A percentile compares a stretch with the other conserved stretches of the same genome.
phyloP scores from a whole-genome alignment of 176 grass and related monocot genomes.

The Coix lacrymajobi region DNA sequence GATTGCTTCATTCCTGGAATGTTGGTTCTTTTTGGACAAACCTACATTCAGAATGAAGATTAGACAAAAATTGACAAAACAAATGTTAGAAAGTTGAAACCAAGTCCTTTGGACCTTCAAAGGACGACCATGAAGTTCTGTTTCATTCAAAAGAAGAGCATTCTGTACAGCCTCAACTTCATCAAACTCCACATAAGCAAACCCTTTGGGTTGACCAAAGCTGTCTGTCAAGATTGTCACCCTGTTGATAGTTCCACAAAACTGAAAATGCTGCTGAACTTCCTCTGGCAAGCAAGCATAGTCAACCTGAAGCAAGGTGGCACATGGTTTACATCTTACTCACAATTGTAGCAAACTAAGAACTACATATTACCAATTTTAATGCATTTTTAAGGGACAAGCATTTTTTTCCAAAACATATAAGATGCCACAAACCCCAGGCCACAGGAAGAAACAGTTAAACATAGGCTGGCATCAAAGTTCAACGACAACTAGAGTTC shows the following conservation, averaged over 20 bases:
- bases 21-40: slow-evolving; percentile 75
- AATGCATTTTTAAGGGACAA: neutral
- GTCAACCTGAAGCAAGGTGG: slow-evolving; percentile 57
- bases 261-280: slow-evolving; percentile 76
- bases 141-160: slow-evolving; percentile 61
- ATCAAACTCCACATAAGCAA: slow-evolving; percentile 78
- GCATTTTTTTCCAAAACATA: neutral
- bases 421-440: neutral
- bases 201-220: slow-evolving; percentile 71
- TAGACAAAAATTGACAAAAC: neutral
- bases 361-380: neutral
- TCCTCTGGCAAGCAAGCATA: slow-evolving; percentile 65
- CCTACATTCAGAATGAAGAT: slow-evolving; percentile 27
- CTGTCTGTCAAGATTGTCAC: slow-evolving; percentile 68
- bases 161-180: slow-evolving; percentile 66
- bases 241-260: slow-evolving; percentile 67
- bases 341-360: neutral
- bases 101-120: slow-evolving; percentile 50
- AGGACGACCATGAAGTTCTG: slow-evolving; percentile 54
- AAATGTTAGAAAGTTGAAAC: slow-evolving; percentile 1
- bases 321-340: neutral
- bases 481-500: neutral
- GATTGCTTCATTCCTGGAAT: slow-evolving; percentile 63
- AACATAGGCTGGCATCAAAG: neutral
- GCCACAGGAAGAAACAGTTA: neutral